phyloP scores from a whole-genome alignment of 1,284 basidiomycete genomes.

The Puccinia coronata region DNA sequence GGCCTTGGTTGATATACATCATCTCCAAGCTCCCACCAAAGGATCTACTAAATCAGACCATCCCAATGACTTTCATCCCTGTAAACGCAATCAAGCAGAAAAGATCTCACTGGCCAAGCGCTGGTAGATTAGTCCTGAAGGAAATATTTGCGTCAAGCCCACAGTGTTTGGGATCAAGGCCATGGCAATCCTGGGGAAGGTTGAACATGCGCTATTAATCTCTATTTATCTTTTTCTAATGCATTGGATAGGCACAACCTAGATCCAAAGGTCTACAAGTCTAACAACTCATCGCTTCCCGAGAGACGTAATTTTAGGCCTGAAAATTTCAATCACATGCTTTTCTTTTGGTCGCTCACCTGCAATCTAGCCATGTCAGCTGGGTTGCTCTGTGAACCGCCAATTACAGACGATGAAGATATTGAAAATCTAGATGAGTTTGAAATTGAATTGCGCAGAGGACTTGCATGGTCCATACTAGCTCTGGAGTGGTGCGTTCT shows the following conservation, averaged over 20 bases:
- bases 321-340: slow-evolving; percentile 41
- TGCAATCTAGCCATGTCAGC: slow-evolving; percentile 3
- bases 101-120: slow-evolving; percentile 27
- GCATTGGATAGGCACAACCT: no score
- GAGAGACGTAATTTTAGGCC: slow-evolving; percentile 16
- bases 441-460: slow-evolving; percentile 38
- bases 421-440: slow-evolving; percentile 3
- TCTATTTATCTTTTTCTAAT: no score
- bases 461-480: slow-evolving; percentile 27
- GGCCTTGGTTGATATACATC: not conserved
- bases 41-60: not conserved
- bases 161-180: slow-evolving; percentile 41
- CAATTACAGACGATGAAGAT: slow-evolving; percentile 21
- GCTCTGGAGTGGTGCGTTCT: slow-evolving; percentile 38
- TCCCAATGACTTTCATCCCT: not conserved
- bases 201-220: not conserved
- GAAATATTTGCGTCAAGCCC: no score
- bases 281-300: not conserved
- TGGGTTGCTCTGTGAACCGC: slow-evolving; percentile 41
- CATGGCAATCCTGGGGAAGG: not conserved
- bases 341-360: slow-evolving; percentile 41
- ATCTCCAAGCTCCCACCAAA: not conserved
- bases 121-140: slow-evolving; percentile 30
- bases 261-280: no score
- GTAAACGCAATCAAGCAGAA: slow-evolving; percentile 8